Evolutionary conservation across 169 alveolate genomes (phyloP), one percentile per base, ranked within the genome.

Genomic region (Condylostoma magnum): DNA sequence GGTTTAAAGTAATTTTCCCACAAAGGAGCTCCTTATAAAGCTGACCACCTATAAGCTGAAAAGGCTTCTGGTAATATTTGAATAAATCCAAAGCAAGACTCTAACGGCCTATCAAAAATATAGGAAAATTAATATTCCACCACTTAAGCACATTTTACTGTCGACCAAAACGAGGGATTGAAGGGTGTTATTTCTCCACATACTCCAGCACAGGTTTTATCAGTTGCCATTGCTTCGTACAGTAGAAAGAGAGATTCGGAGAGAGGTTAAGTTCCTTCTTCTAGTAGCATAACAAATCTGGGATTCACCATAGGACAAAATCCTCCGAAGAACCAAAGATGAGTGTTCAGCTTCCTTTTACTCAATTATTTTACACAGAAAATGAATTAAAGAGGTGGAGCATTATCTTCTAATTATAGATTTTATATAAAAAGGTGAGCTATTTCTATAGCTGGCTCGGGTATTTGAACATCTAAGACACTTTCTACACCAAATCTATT

Each of bases 41-140:
- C 81, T 18, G 33, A 20, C 78, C 81, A 73, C 18, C 77, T 56
- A 60, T 72, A 72, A 36, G 80, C 80, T 34, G 71, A 50, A 31
- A 72, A 72, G 12, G 80, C 80, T 33, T 76, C 80, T 22, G 80
- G 80, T 3, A 72, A 46, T 5, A 72, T 76, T n/a, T 69, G 55
- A 15, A 72, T 72, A 30, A 58, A 72, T 34, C 80, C 80, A 4
- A 53, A 36, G 4, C 55, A 25, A 18, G 67, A 41, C 41, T 72
- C 80, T n/a, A 72, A 51, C n/a, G 80, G 60, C 55, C 58, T 72
- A 41, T 72, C 80, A 30, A 72, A 55, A 33, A 67, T 66, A 31
- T 72, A 63, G 10, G 71, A 34, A 47, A 72, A 67, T 56, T 72
- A 58, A 30, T 72, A 72, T 3, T 72, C 80, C 31, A 72, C 65